Evolutionary conservation across 2,329 filamentous ascomycete species (phyloP), one percentile per base, ranked within the genome.

Genomic region (Emergomyces pasteurianus): DNA sequence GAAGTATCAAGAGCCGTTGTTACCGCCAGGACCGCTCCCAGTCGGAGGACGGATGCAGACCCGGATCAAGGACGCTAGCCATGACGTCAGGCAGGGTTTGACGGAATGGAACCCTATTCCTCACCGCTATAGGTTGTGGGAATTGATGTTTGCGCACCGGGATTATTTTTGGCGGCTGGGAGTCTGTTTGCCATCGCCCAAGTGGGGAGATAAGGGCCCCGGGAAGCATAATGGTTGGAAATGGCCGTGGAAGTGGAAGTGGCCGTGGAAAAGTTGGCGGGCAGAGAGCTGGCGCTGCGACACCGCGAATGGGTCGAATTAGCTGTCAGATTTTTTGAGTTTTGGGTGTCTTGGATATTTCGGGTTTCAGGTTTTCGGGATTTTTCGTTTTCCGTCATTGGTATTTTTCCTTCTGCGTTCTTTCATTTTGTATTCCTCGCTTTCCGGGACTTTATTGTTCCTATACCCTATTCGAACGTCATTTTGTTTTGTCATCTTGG

Each of bases 151-250:
- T 73, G 89, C 92, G 0, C 94, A 99, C 75, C 80, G 94, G 46
- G 94, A 99, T 76, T 99, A 99, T 74, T 97, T 99, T 75, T 95
- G 90, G 89, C 82, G 94, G 61, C 74, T 99, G 59, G 94, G 94
- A 0, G 77, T 97, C 38, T 99, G 94, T 75, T 79, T 96, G 1
- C 92, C 92, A 52, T 57, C 56, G n/a, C 36, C 53, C 47, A 38
- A 34, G 34, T 26, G 58, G 56, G 18, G 60, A 50, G 16, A 23
- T 62, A 53, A 59, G 50, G 56, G 31, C 58, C 52, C 59, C 31
- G 43, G 42, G n/a, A 9, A 53, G 34, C 23, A 46, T 43, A 23
- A 12, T 23, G 10, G n/a, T 46, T 43, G 57, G 57, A 50, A 50
- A n/a, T 26, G 34, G 42, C 26, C 8, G 46, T 52, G 40, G 21